Evolutionary conservation across 192 early-diverging fungal genomes (phyloP), one percentile per base, ranked within the genome.

Genomic region (Podila minutissima): DNA sequence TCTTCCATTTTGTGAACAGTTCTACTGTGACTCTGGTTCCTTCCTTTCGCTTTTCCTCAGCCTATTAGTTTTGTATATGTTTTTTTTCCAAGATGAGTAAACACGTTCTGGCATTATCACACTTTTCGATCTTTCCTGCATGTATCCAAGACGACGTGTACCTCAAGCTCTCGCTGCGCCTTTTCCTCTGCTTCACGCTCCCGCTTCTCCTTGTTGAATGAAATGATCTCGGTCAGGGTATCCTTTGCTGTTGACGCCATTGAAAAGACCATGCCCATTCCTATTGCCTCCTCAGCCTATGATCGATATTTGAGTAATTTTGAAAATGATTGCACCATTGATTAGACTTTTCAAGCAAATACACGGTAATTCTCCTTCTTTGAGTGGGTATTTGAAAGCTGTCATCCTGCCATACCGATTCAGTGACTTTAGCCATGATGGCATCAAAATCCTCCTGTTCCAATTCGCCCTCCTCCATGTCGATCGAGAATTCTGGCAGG

Each of bases 251-350:
- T 74, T 4, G 92, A 86, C 5, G 89, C 91, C 88, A 98, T 88
- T 29, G 90, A 89, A 76, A 98, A 98, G 28, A 95, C 89, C 94
- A 97, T 96, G 49, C 91, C 95, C 94, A 97, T 97, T 26, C 97
- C 97, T 59, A 96, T 71, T 71, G 89, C 90, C 53, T 94, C 90
- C 60, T 94, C 91, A 17, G 71, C 89, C 89, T 90, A 69, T 22
- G 41, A 46, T 46, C 41, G 15, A 71, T 24, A 60, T 50, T 33
- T 20, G 35, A 28, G 20, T 22, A 35, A 38, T n/a, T 11, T n/a
- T 41, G 24, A 26, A 64, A 51, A 35, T 66, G 37, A n/a, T 37
- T 62, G 20, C 32, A 26, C 48, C 2, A 17, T 22, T 4, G 31
- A 71, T 28, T 32, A 29, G 33, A 66, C 6, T 64, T 37, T 3